Percentiles rank a stretch among this genome's conserved stretches.
phyloP scores from a whole-genome alignment of 2,329 filamentous ascomycete genomes.

The Aureobasidium vineae region DNA sequence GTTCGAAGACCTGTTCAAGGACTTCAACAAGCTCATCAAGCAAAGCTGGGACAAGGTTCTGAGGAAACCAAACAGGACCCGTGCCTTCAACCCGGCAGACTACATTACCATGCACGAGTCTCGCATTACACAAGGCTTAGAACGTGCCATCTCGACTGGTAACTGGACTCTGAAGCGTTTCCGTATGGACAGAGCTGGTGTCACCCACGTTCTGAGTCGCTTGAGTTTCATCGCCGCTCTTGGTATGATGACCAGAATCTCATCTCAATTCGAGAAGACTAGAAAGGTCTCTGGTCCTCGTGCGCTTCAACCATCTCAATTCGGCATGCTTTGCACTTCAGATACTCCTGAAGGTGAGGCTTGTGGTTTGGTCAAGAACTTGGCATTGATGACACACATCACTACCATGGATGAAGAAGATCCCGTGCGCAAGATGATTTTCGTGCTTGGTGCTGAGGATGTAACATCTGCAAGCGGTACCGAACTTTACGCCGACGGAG shows the following conservation, averaged over 20 bases:
- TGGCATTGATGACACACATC: conserved; percentile 98
- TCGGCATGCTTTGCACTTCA: conserved; percentile 95
- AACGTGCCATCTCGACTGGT: conserved; percentile 92
- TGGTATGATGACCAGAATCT: conserved; percentile 99
- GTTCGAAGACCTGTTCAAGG: conserved; percentile 98
- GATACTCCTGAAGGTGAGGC: conserved; percentile 99
- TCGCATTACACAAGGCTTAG: conserved; percentile 88
- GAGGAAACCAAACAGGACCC: conserved; percentile 87
- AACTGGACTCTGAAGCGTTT: conserved; percentile 99
- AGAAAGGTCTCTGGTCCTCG: conserved; percentile 93
- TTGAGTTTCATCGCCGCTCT: conserved; percentile 95
- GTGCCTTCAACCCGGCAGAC: conserved; percentile 81
- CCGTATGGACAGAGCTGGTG: conserved; percentile 95
- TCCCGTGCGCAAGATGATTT: conserved; percentile 82
- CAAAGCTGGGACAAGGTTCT: conserved; percentile 92
- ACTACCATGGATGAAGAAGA: conserved; percentile 94
- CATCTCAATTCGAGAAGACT: conserved; percentile 98
- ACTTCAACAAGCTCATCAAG: conserved; percentile 85
- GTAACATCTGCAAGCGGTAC: conserved; percentile 77
- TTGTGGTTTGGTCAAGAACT: conserved; percentile 95
- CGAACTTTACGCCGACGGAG: conserved; percentile 80
- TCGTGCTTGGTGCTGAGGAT: conserved; percentile 79
- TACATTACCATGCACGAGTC: conserved; percentile 82
- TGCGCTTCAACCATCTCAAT: conserved; percentile 94
- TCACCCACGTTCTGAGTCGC: conserved; percentile 92